Conservation (phyloP, 2,329 filamentous ascomycete genomes). For the Stenocarpella maydis region DNA sequence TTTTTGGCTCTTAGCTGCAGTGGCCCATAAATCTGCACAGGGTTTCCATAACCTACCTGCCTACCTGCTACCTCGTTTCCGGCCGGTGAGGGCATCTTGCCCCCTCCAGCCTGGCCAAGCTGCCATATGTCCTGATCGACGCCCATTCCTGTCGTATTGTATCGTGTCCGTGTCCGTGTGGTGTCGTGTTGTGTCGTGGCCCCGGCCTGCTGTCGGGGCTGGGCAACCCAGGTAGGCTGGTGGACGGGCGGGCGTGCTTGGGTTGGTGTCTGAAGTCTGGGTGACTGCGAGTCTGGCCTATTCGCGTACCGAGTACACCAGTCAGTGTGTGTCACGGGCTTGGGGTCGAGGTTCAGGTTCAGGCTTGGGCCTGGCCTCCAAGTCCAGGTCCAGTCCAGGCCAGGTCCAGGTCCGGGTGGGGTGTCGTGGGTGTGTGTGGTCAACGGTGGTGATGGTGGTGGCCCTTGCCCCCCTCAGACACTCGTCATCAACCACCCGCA, state of each 20-base stretch:
- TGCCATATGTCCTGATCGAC: too few species aligned
- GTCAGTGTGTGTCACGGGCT: not conserved
- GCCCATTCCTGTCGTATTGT: not conserved
- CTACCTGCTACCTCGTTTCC: too few species aligned
- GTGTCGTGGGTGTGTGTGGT: too few species aligned
- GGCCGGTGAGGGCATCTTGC: not conserved
- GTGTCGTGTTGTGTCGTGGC: constrained; percentile 2
- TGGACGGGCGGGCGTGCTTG: not conserved
- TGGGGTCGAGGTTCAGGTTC: not conserved
- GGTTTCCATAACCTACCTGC: constrained; percentile 12
- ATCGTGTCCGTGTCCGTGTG: not conserved
- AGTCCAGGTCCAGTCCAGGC: not conserved
- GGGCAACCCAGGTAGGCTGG: not conserved
- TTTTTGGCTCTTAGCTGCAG: not conserved
- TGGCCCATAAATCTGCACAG: constrained; percentile 24
- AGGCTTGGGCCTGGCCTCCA: not conserved
- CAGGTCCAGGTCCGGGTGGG: not conserved
- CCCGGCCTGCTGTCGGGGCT: not conserved
- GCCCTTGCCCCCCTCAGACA: constrained; percentile 28
- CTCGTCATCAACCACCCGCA: constrained; percentile 27
- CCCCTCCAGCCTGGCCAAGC: too few species aligned
- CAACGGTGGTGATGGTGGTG: not conserved
- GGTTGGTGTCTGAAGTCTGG: not conserved
- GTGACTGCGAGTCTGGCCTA: constrained; percentile 3
- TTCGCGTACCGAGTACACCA: not conserved